phyloP scores from a whole-genome alignment of 2,329 filamentous ascomycete genomes.

The Sporothrix humicola region DNA sequence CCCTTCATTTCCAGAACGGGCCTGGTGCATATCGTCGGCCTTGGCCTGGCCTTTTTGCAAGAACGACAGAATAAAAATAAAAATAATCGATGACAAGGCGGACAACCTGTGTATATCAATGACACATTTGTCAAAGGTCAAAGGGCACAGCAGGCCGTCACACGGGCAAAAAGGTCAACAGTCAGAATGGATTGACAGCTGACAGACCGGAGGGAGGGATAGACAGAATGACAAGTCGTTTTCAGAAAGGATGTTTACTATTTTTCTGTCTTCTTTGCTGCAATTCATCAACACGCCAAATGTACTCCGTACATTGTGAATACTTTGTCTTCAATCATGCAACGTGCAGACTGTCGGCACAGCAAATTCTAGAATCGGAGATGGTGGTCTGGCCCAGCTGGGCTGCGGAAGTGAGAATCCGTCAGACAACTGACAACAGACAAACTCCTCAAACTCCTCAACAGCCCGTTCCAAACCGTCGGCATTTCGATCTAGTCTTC shows the following conservation, averaged over 20 bases:
- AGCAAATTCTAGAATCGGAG: not conserved
- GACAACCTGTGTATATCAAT: not conserved
- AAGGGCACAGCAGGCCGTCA: constrained; percentile 8
- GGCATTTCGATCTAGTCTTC: constrained; percentile 9
- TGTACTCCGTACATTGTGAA: not conserved
- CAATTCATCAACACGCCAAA: too few relatives aligned
- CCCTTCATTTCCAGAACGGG: not conserved
- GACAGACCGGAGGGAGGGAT: not conserved
- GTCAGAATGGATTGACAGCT: not conserved
- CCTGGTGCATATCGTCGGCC: constrained; percentile 19
- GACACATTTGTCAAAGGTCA: not conserved
- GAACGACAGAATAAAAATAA: not conserved
- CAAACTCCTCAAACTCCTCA: not conserved
- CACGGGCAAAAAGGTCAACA: not conserved
- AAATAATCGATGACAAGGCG: not conserved
- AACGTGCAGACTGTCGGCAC: constrained; percentile 1
- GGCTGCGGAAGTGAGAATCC: not conserved
- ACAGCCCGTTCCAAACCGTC: not conserved
- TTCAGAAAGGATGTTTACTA: not conserved
- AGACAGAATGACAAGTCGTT: constrained; percentile 16
- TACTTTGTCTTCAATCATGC: not conserved
- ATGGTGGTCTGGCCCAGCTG: constrained; percentile 14
- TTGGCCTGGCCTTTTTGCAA: not conserved
- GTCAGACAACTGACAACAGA: not conserved
- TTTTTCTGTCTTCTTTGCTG: not conserved